Evolutionary conservation across 257 asterid genomes (phyloP).

Genomic region (Capsicum rhomboideum): DNA sequence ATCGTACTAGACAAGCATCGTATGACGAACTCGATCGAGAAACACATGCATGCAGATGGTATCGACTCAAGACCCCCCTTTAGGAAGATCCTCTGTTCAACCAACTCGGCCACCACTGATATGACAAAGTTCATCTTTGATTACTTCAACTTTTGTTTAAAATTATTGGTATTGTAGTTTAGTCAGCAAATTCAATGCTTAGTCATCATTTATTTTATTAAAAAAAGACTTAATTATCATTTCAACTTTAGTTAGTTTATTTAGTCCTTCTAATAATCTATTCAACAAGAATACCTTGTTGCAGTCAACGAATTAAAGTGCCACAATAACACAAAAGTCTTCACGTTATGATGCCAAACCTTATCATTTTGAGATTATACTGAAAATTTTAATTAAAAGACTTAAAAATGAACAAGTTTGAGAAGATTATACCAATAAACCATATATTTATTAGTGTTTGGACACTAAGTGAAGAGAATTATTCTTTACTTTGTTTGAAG

Average conservation of each 20-base stretch:
- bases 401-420: neutral
- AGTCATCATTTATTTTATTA: neutral
- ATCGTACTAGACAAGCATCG: neutral
- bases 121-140: neutral
- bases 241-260: neutral
- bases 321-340: neutral
- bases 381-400: neutral
- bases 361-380: neutral
- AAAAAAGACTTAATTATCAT: neutral
- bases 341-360: neutral
- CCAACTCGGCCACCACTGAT: neutral
- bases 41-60: rapidly evolving
- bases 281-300: neutral
- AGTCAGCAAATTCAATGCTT: neutral
- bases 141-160: neutral
- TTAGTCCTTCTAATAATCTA: neutral
- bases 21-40: neutral
- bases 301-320: neutral
- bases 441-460: neutral
- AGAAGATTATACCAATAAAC: neutral
- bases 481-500: neutral
- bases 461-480: neutral
- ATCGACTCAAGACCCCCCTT: no score
- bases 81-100: no score
- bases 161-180: neutral